Evolutionary conservation across 1,284 basidiomycete genomes (phyloP), one percentile per base, ranked within the genome.

Genomic region (Rhodotorula sp.): DNA sequence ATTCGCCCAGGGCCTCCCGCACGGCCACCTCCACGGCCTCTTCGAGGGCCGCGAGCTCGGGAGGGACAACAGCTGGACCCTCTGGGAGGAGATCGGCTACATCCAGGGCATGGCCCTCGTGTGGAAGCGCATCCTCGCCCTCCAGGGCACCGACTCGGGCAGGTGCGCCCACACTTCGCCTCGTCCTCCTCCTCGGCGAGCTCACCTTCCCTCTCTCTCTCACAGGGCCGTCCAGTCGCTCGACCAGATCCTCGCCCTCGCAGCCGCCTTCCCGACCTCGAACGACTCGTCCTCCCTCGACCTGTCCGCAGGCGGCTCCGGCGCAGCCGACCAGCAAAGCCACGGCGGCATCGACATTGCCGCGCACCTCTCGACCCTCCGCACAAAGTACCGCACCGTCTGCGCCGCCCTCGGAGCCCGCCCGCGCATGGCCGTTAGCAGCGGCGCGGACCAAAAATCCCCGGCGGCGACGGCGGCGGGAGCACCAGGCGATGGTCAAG

Each of bases 41-140:
- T 93, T 94, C 73, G 93, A 98, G 81, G 96, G 96, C 7, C 86
- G 93, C n/a, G 89, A 90, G 5, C 85, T 97, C 7, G 96, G 95
- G 1, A 86, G 89, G 72, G 90, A 93, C 78, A 95, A 97, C 80
- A 93, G 92, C 0, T 97, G 90, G 81, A 93, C 96, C 82, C 88
- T 97, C 80, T 97, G 95, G 93, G 93, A 97, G 81, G 96, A 98
- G 81, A 86, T 98, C 10, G 94, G 91, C 3, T 97, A 90, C 80
- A 96, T 96, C 80, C 87, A 92, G 78, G 95, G 93, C 4, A 90
- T 90, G 79, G 91, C 92, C 7, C 74, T 79, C 64, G 86, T 89
- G 70, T 97, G 91, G 90, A 80, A 84, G 66, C 83, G 84, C 1
- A 80, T 81, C 27, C 70, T 81, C n/a, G 73, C 21, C 7, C 21